A percentile compares a stretch with the other conserved stretches of the same genome.
Evolutionary conservation across 1,284 basidiomycete genomes (phyloP).

Genomic region (Exobasidium cylindrosporum): DNA sequence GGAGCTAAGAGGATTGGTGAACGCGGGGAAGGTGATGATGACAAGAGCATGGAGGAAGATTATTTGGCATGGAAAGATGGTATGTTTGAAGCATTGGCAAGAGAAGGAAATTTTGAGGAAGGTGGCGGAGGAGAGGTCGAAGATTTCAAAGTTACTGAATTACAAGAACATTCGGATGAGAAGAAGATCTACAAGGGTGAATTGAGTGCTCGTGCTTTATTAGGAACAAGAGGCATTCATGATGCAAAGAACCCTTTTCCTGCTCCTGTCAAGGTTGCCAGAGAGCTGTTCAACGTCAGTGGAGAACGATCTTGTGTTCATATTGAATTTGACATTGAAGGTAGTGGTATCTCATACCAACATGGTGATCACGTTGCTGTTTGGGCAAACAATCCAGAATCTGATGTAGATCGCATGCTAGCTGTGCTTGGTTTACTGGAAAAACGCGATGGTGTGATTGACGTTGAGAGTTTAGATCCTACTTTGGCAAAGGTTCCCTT

Average conservation of each 20-base stretch:
- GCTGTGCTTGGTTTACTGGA: conserved; percentile 74
- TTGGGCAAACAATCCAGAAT: conserved; percentile 91
- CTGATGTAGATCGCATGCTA: conserved; percentile 84
- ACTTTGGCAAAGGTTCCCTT: conserved; percentile 97
- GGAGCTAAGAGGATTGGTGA: conserved; percentile 84
- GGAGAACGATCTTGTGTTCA: conserved; percentile 90
- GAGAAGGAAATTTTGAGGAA: conserved; percentile 82
- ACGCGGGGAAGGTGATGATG: conserved; percentile 94
- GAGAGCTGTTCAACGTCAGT: conserved; percentile 76
- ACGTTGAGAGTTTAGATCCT: conserved; percentile 88
- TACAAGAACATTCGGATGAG: conserved; percentile 55
- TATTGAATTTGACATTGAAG: conserved; percentile 89
- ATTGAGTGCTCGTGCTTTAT: conserved; percentile 70
- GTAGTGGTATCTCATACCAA: conserved; percentile 95
- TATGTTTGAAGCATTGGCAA: conserved; percentile 87
- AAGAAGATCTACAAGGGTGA: conserved; percentile 52
- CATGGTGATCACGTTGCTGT: conserved; percentile 96
- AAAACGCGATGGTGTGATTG: conserved; percentile 72
- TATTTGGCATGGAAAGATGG: conserved; percentile 99
- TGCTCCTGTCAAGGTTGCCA: conserved; percentile 72
- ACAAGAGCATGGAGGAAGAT: conserved; percentile 99
- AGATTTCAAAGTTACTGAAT: conserved; percentile 86
- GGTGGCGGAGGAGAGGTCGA: conserved; percentile 92
- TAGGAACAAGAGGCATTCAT: conserved; percentile 78
- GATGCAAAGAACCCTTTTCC: conserved; percentile 96